A percentile compares a stretch with the other conserved stretches of the same genome.
Conservation (phyloP, 805 yeast species). For the Candida ascalaphidarum region DNA sequence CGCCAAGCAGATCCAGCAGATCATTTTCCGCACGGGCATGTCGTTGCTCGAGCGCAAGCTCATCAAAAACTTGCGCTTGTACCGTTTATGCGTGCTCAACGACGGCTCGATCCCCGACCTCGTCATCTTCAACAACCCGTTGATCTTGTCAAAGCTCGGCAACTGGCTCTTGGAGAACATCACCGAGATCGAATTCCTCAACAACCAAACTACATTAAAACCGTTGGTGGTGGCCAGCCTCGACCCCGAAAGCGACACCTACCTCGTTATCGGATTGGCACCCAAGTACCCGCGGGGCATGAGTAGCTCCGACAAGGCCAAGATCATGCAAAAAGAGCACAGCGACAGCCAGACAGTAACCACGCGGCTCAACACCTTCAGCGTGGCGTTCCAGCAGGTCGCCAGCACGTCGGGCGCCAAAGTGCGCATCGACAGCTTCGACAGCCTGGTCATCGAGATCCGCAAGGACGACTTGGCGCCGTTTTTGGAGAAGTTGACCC, state of each 20-base stretch:
- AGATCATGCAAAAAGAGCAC: slow-evolving; percentile 16
- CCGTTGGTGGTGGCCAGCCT: slow-evolving; percentile 85
- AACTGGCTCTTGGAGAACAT: slow-evolving; percentile 88
- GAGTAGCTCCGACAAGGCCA: slow-evolving; percentile 26
- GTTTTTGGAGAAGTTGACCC: slow-evolving; percentile 74
- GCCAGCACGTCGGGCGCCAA: slow-evolving; percentile 81
- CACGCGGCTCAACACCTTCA: slow-evolving; percentile 66
- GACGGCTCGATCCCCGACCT: slow-evolving; percentile 74
- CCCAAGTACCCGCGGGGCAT: slow-evolving; percentile 61
- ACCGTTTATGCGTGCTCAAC: slow-evolving; percentile 77
- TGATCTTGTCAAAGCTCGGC: slow-evolving; percentile 77
- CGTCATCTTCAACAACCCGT: slow-evolving; percentile 72
- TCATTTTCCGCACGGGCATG: slow-evolving; percentile 80
- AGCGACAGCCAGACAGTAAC: slow-evolving; percentile 32
- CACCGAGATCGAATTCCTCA: slow-evolving; percentile 57
- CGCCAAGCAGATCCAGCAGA: slow-evolving; percentile 78
- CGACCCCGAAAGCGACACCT: slow-evolving; percentile 65
- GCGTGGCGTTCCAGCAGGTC: slow-evolving; percentile 84
- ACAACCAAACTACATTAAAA: slow-evolving; percentile 28
- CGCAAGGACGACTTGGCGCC: slow-evolving; percentile 81
- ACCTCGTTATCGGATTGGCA: slow-evolving; percentile 82
- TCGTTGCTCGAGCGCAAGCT: slow-evolving; percentile 79
- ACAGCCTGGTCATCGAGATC: slow-evolving; percentile 86
- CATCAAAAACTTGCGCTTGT: slow-evolving; percentile 70
- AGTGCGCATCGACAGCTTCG: slow-evolving; percentile 89